Evolutionary conservation across 2,329 filamentous ascomycete species (phyloP), one percentile per base, ranked within the genome.

Genomic region (Purpureocillium lavendulum): DNA sequence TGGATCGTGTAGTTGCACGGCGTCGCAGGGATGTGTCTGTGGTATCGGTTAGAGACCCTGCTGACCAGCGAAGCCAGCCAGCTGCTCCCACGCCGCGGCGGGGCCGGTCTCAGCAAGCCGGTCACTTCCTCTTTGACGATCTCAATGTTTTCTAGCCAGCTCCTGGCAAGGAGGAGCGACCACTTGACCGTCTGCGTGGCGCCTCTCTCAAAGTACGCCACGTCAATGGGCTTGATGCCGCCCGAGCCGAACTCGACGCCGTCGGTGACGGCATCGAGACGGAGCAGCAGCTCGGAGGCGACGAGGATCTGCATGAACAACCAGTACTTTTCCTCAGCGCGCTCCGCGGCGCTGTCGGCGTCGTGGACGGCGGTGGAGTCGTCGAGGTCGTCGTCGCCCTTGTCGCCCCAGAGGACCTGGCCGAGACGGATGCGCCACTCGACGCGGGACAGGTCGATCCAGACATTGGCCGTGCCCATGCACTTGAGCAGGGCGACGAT

Each of bases 341-440:
- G 62, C 47, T 77, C 75, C 38, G 66, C 65, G 11, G 64, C 53
- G 26, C 64, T 64, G 16, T 66, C 64, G 15, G 65, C 66, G 42
- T 75, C 70, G 36, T 67, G 65, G 35, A 72, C 67, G 10, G 67
- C 65, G n/a, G 69, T 65, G 16, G 69, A 67, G 42, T 77, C 75
- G 33, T 69, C 67, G n/a, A 71, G 48, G 35, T 70, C 65, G 46
- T 75, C 73, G 32, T 73, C 71, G 18, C 67, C 54, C 6, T 65
- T 60, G 13, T 66, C 62, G 13, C 73, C 79, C 82, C 82, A 87
- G 2, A 87, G 60, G 32, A 87, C 70, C 58, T 86, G 82, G 7
- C 83, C 83, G 2, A 87, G 65, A 11, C 81, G 70, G 42, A 87
- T 82, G 30, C 83, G 73, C 82, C 82, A 87, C 54, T 87, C 82